These are phyloP conservation scores for Suhomyces sp. DNA, from an alignment of 805 yeast genomes.

Conservation along the genomic window DNA sequence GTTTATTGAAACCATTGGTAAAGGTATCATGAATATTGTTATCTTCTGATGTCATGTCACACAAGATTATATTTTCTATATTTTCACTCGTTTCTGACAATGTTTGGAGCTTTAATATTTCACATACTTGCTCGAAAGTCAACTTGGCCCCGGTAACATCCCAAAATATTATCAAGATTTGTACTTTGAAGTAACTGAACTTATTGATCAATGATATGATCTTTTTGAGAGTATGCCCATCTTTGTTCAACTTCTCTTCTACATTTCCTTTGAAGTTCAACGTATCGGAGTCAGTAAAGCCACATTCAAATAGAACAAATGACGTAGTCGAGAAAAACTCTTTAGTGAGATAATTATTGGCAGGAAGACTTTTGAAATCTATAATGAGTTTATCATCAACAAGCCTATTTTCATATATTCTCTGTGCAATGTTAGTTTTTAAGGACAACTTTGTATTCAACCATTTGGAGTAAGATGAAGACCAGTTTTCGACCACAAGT, in stretches of 20 bases:
- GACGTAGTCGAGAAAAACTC: conserved; percentile 39
- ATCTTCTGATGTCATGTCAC: conserved; percentile 33
- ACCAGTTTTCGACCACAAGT: conserved; percentile 51
- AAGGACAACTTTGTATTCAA: conserved; percentile 43
- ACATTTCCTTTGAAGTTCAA: conserved; percentile 10
- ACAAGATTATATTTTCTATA: conserved; percentile 22
- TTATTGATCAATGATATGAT: conserved; percentile 32
- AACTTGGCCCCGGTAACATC: conserved; percentile 23
- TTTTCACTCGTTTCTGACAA: conserved; percentile 8
- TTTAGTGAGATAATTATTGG: conserved; percentile 31
- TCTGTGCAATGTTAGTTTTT: conserved; percentile 23
- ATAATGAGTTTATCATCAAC: conserved; percentile 27
- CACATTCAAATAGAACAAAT: conserved; percentile 52
- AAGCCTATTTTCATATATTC: conserved; percentile 25
- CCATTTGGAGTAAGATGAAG: conserved; percentile 47
- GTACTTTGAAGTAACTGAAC: conserved; percentile 37
- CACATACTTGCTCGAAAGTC: conserved; percentile 11
- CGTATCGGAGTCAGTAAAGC: conserved; percentile 29
- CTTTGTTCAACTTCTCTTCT: conserved; percentile 35
- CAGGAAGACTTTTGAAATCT: conserved; percentile 41
- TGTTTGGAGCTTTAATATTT: conserved; percentile 15
- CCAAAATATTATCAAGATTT: conserved; percentile 45
- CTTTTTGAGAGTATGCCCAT: conserved; percentile 33
- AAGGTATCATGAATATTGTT: conserved; percentile 26
- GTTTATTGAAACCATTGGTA: conserved; percentile 17